Conservation (phyloP, 2,329 filamentous ascomycete species). For the Arthrobotrys iridis region DNA sequence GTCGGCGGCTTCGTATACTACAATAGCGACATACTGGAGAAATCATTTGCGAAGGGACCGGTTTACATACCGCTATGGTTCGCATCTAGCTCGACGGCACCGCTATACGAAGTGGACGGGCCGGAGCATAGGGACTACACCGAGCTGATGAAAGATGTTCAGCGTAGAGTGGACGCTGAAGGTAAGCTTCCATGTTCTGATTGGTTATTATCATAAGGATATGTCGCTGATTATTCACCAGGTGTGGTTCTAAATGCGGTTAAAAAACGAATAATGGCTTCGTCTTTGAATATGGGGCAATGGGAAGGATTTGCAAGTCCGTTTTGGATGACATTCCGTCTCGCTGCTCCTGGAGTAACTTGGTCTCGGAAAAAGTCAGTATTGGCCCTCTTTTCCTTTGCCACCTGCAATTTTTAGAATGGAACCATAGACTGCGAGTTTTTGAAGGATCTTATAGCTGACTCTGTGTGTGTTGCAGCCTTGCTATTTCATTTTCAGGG, state of each 20-base stretch:
- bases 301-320: conserved; percentile 49
- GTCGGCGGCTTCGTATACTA: conserved; percentile 30
- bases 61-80: conserved; percentile 52
- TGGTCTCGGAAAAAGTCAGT: conserved; percentile 45
- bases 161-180: conserved; percentile 36
- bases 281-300: conserved; percentile 37
- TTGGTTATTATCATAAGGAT: neutral
- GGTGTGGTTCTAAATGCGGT: conserved; percentile 33
- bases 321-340: conserved; percentile 47
- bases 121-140: conserved; percentile 33
- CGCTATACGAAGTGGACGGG: conserved; percentile 31
- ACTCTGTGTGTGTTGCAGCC: conserved; percentile 1
- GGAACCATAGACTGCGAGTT: no score
- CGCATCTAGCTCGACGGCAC: conserved; percentile 16
- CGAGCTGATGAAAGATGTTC: conserved; percentile 23
- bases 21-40: conserved; percentile 40
- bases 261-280: conserved; percentile 19
- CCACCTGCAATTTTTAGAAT: no score
- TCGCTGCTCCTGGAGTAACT: conserved; percentile 18
- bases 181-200: conserved; percentile 3
- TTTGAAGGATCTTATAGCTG: neutral
- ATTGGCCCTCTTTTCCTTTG: neutral
- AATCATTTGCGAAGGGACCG: conserved; percentile 34
- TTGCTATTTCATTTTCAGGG: conserved; percentile 34
- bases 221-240: conserved; percentile 4